phyloP scores from a whole-genome alignment of 129 eudicot species.

The Pseudognaphalium luteoalbum region DNA sequence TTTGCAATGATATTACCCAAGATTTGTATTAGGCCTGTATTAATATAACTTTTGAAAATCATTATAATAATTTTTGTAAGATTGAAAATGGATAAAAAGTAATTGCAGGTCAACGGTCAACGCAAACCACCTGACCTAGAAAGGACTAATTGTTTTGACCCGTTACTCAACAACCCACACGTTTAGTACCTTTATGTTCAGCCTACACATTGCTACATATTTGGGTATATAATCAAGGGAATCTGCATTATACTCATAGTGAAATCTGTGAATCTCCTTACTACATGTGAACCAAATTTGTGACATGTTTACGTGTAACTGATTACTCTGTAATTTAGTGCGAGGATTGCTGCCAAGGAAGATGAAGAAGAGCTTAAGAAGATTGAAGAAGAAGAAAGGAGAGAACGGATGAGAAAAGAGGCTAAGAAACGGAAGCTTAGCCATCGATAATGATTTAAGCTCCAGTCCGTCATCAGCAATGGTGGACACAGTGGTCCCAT shows the following conservation, averaged over 20 bases:
- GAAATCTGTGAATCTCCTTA: background rate
- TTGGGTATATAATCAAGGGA: background rate
- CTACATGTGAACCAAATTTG: background rate
- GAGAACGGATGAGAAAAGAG: constrained; percentile 22
- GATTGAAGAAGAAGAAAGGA: constrained; percentile 61
- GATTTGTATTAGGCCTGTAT: background rate
- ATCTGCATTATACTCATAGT: background rate
- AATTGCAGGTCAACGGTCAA: background rate
- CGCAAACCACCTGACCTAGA: background rate
- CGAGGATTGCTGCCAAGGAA: constrained; percentile 61
- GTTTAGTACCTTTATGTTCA: background rate
- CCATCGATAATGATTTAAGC: constrained; percentile 16
- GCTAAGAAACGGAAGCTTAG: constrained; percentile 32
- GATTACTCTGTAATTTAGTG: constrained; percentile 45
- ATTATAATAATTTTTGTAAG: background rate
- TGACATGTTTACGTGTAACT: background rate
- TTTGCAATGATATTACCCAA: background rate
- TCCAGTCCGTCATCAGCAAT: too few relatives aligned
- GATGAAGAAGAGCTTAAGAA: constrained; percentile 73
- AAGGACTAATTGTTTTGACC: background rate
- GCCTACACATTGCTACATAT: background rate
- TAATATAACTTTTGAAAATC: background rate
- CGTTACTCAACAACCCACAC: background rate
- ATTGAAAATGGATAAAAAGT: background rate
- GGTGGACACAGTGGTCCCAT: constrained; percentile 17